A percentile compares a stretch with the other conserved stretches of the same genome.
Evolutionary conservation across 2,329 filamentous ascomycete genomes (phyloP).

Genomic region (Aspergillus spinulosporus): DNA sequence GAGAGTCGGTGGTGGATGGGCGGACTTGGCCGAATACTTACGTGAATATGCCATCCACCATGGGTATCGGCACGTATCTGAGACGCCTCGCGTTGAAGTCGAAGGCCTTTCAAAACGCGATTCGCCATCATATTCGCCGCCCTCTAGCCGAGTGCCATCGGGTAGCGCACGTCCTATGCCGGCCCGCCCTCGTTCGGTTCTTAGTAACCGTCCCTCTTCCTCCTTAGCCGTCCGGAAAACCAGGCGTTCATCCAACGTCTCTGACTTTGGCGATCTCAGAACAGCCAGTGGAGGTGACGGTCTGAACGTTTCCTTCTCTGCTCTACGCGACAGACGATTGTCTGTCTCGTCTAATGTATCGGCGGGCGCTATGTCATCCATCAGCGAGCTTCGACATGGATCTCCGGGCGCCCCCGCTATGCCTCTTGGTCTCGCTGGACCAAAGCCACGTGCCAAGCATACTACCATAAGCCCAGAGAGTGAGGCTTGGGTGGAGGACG

Average conservation of each 20-base stretch:
- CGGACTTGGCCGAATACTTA: slow-evolving; percentile 90
- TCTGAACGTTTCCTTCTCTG: slow-evolving; percentile 30
- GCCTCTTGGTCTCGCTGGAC: slow-evolving; percentile 49
- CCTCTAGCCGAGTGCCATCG: slow-evolving; percentile 25
- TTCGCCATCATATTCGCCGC: slow-evolving; percentile 33
- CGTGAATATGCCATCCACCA: slow-evolving; percentile 93
- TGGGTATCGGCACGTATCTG: slow-evolving; percentile 65
- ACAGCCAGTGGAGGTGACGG: slow-evolving; percentile 31
- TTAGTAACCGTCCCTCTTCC: slow-evolving; percentile 40
- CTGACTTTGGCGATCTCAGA: slow-evolving; percentile 30
- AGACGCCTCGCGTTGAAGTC: slow-evolving; percentile 56
- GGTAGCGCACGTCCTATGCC: slow-evolving; percentile 35
- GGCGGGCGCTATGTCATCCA: slow-evolving; percentile 30
- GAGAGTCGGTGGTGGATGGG: slow-evolving; percentile 96
- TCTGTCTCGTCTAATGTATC: slow-evolving; percentile 44
- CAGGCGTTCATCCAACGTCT: slow-evolving; percentile 39
- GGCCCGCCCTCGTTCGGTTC: slow-evolving; percentile 39
- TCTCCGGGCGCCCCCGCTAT: slow-evolving; percentile 33
- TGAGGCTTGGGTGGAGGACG: slow-evolving; percentile 50
- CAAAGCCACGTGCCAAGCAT: slow-evolving; percentile 41
- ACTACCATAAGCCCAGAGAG: slow-evolving; percentile 47
- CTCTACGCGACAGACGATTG: slow-evolving; percentile 34
- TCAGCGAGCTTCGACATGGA: slow-evolving; percentile 29
- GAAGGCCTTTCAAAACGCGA: slow-evolving; percentile 47
- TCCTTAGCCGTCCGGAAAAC: slow-evolving; percentile 43